phyloP scores from a whole-genome alignment of 371 early-diverging fungal species.

The Saksenaea vasiformis region DNA sequence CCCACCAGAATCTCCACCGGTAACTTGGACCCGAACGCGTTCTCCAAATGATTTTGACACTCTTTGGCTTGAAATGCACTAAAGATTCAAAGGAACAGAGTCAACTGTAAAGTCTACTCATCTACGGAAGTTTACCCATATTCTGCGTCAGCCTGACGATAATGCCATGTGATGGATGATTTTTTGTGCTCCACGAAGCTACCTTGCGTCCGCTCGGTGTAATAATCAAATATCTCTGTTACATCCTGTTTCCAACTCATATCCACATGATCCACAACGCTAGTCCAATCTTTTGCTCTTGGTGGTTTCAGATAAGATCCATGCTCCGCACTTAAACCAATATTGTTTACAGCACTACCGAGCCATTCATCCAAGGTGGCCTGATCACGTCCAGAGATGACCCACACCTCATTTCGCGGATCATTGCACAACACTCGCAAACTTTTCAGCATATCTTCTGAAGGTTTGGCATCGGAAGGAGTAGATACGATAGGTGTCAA shows the following conservation, averaged over 20 bases:
- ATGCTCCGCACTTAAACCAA: slow-evolving; percentile 94
- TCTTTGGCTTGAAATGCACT: slow-evolving; percentile 84
- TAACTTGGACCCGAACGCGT: slow-evolving; percentile 77
- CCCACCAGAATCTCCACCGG: slow-evolving; percentile 95
- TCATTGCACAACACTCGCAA: slow-evolving; percentile 65
- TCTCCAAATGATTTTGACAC: slow-evolving; percentile 87
- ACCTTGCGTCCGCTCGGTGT: slow-evolving; percentile 90
- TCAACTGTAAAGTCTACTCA: slow-evolving; percentile 26
- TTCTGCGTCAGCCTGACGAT: slow-evolving; percentile 85
- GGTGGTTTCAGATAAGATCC: slow-evolving; percentile 93
- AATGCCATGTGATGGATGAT: slow-evolving; percentile 89
- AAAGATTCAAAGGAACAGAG: not conserved
- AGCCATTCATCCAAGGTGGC: slow-evolving; percentile 87
- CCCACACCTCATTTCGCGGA: slow-evolving; percentile 83
- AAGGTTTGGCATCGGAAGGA: slow-evolving; percentile 72
- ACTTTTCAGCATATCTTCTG: slow-evolving; percentile 59
- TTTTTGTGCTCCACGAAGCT: slow-evolving; percentile 84
- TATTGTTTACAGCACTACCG: slow-evolving; percentile 55
- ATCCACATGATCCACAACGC: slow-evolving; percentile 82
- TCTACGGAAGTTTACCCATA: slow-evolving; percentile 65
- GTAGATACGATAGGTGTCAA: slow-evolving; percentile 73
- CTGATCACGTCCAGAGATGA: slow-evolving; percentile 92
- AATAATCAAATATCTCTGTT: slow-evolving; percentile 85
- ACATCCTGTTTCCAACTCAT: slow-evolving; percentile 90
- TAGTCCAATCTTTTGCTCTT: slow-evolving; percentile 69